Evolutionary conservation across 2,329 filamentous ascomycete species (phyloP), one percentile per base, ranked within the genome.

Genomic region (Aspergillus tamarii): DNA sequence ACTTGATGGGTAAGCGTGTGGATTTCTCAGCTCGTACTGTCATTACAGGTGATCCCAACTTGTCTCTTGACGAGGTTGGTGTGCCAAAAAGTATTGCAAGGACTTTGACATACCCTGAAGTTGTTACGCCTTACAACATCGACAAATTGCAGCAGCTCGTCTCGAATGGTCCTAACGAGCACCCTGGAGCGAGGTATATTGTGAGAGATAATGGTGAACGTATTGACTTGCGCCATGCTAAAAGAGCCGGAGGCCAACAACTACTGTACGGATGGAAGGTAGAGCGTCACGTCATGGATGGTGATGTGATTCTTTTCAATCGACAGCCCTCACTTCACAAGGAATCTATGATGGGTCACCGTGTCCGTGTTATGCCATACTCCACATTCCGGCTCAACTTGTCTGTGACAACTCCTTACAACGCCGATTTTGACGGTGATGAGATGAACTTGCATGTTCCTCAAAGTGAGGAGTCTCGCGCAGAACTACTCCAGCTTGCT

Each of bases 361-460:
- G 93, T 72, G 95, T 99, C 67, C 90, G 91, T 65, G 95, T 99
- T 65, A 98, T 99, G 94, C 95, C 95, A 3, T 99, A 97, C 79
- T 99, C 95, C 7, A 99, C 95, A 1, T 99, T 99, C 84, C 90
- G 95, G 67, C 87, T 99, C 54, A 99, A 99, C 75, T 81, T 99
- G 70, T 99, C 95, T 0, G 95, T 99, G 74, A 99, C 96, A 0
- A 96, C 94, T 32, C 95, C 95, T 0, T 99, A 99, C 85, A 99
- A 99, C 82, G 95, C 95, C 72, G 95, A 99, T 91, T 99, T 99
- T 82, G 95, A 99, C 76, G 95, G 95, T 82, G 95, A 99, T 78
- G 95, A 99, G 81, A 99, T 99, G 95, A 99, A 99, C 77, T 88
- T 99, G 82, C 95, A 99, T 86, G 96, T 99, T 59, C 96, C 95